phyloP scores from a whole-genome alignment of 1,139 yeast genomes.

The Yamadazyma songkhlaensis region DNA sequence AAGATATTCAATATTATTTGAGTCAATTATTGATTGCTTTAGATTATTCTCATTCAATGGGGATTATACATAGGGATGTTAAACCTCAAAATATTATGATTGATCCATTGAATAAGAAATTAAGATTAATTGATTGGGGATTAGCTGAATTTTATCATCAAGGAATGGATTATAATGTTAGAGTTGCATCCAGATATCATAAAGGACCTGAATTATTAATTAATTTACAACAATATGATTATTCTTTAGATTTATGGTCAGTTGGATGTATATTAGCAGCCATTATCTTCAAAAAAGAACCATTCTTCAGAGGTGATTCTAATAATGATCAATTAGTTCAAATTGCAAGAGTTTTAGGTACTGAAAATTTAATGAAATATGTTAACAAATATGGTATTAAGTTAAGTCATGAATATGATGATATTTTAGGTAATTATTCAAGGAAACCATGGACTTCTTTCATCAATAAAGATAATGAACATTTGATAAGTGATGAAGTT shows the following conservation, averaged over 20 bases:
- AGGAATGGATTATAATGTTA: slow-evolving; percentile 74
- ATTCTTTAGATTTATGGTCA: slow-evolving; percentile 78
- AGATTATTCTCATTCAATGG: slow-evolving; percentile 79
- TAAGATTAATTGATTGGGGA: slow-evolving; percentile 82
- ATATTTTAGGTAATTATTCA: slow-evolving; percentile 60
- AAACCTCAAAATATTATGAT: slow-evolving; percentile 86
- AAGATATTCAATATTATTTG: slow-evolving; percentile 69
- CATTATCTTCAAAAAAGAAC: slow-evolving; percentile 71
- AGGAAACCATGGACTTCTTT: slow-evolving; percentile 89
- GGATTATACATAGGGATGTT: slow-evolving; percentile 80
- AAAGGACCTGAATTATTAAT: slow-evolving; percentile 79
- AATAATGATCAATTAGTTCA: slow-evolving; percentile 79
- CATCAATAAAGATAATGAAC: slow-evolving; percentile 69
- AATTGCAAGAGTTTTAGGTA: slow-evolving; percentile 73
- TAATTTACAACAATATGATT: slow-evolving; percentile 72
- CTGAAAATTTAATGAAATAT: slow-evolving; percentile 61
- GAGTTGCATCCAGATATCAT: slow-evolving; percentile 79
- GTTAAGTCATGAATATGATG: slow-evolving; percentile 65
- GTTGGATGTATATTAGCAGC: slow-evolving; percentile 82
- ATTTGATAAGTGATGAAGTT: slow-evolving; percentile 65
- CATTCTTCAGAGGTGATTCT: slow-evolving; percentile 75
- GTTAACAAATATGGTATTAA: slow-evolving; percentile 59
- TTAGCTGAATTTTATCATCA: slow-evolving; percentile 79
- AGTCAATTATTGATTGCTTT: slow-evolving; percentile 67
- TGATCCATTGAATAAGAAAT: slow-evolving; percentile 59